Conservation (phyloP, 1,284 basidiomycete species). For the Paramarasmius palmivorus region DNA sequence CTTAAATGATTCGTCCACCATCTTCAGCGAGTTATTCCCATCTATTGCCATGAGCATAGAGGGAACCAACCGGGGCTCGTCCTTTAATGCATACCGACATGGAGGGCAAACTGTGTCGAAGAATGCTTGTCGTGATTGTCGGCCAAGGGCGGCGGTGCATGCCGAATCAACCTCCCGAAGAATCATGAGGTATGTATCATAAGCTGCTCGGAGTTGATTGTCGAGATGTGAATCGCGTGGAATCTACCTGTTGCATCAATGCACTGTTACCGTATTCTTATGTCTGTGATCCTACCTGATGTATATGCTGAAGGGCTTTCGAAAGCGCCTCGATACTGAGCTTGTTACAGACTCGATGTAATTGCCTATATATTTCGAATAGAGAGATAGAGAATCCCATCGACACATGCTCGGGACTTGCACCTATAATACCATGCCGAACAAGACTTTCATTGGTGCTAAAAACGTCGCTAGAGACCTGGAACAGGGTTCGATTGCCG, state of each 20-base stretch:
- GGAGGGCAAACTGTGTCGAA: neutral
- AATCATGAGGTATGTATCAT: neutral
- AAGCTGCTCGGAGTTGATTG: neutral
- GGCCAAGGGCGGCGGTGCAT: neutral
- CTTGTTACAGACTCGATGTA: neutral
- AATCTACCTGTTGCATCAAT: neutral
- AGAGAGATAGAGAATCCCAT: no score
- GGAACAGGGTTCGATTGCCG: no score
- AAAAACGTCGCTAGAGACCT: no score
- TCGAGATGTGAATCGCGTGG: neutral
- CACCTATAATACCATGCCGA: no score
- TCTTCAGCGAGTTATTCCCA: constrained; percentile 5
- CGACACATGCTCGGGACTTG: no score
- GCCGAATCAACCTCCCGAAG: neutral
- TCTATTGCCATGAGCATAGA: constrained; percentile 4
- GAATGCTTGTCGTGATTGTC: neutral
- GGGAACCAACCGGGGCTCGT: neutral
- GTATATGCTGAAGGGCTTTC: neutral
- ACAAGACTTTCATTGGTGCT: no score
- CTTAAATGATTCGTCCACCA: neutral
- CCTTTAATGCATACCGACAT: neutral
- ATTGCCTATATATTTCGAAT: no score
- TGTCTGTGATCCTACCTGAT: neutral
- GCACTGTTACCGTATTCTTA: neutral
- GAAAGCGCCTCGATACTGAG: neutral